A percentile compares a stretch with the other conserved stretches of the same genome.
phyloP scores from a whole-genome alignment of 169 alveolate genomes.

The Cryptosporidium bovis region DNA sequence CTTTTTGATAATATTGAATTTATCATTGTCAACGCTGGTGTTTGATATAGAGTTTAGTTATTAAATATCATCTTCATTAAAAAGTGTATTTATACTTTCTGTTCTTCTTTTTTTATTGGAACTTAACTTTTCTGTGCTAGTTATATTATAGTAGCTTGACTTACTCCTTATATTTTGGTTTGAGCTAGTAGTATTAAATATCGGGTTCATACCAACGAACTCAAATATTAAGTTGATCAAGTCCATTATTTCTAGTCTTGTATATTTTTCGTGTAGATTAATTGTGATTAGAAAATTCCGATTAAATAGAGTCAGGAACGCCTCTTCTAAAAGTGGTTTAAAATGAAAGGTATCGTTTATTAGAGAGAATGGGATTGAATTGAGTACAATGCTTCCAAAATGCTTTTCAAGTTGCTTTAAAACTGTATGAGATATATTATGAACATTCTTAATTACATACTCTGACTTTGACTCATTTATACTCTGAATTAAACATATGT shows the following conservation, averaged over 20 bases:
- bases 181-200: no score
- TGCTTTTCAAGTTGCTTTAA: slow-evolving; percentile 41
- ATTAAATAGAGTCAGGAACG: slow-evolving; percentile 16
- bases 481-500: background rate
- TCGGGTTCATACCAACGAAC: slow-evolving; percentile 1
- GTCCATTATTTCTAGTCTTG: background rate
- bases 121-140: no score
- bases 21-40: no score
- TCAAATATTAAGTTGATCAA: slow-evolving; percentile 18
- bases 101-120: no score
- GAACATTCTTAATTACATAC: background rate
- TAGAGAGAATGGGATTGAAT: slow-evolving; percentile 24
- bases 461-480: background rate
- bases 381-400: slow-evolving; percentile 7
- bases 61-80: no score
- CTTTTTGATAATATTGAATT: no score
- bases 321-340: background rate
- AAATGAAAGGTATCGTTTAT: background rate
- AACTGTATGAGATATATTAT: background rate
- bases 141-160: no score
- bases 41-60: no score
- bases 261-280: background rate
- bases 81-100: no score
- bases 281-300: slow-evolving; percentile 7
- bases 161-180: no score